These are phyloP conservation scores for Penicillium carneum DNA, from an alignment of 2,329 filamentous ascomycete genomes.

Conservation along the genomic window DNA sequence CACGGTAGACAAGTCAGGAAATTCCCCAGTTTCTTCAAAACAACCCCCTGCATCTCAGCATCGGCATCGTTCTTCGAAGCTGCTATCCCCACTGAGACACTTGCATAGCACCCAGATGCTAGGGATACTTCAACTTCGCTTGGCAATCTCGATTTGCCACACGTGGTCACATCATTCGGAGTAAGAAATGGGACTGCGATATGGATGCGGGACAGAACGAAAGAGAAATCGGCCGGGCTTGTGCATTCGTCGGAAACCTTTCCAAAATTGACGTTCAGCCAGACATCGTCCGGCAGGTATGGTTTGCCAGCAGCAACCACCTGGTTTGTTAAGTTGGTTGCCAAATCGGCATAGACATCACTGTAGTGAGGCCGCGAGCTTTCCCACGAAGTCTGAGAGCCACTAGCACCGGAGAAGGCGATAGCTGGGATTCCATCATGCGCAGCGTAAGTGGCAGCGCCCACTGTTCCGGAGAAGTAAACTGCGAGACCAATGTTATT, in stretches of 20 bases:
- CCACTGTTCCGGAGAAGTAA: slow-evolving; percentile 72
- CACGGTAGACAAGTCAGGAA: slow-evolving; percentile 59
- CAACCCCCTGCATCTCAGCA: slow-evolving; percentile 59
- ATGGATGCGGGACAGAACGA: slow-evolving; percentile 69
- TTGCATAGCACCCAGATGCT: slow-evolving; percentile 64
- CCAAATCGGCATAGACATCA: slow-evolving; percentile 69
- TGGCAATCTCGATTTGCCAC: slow-evolving; percentile 63
- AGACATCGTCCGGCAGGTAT: slow-evolving; percentile 67
- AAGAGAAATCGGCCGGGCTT: slow-evolving; percentile 64
- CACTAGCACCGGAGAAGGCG: slow-evolving; percentile 68
- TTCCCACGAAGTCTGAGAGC: slow-evolving; percentile 63
- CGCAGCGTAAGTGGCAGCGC: slow-evolving; percentile 67
- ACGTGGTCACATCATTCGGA: slow-evolving; percentile 63
- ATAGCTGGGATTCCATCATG: slow-evolving; percentile 67
- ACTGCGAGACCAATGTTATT: slow-evolving; percentile 64
- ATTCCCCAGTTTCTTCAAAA: slow-evolving; percentile 59
- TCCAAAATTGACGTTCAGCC: slow-evolving; percentile 75
- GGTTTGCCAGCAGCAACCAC: slow-evolving; percentile 66
- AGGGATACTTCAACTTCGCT: slow-evolving; percentile 64
- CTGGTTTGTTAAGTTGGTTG: slow-evolving; percentile 63
- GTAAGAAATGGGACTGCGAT: slow-evolving; percentile 50
- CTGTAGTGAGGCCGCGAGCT: slow-evolving; percentile 58
- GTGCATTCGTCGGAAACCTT: slow-evolving; percentile 59
- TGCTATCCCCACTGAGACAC: slow-evolving; percentile 69
- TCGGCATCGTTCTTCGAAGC: slow-evolving; percentile 66